Conservation (phyloP, 352 stramenopile species). For the Pythium sukuiense region DNA sequence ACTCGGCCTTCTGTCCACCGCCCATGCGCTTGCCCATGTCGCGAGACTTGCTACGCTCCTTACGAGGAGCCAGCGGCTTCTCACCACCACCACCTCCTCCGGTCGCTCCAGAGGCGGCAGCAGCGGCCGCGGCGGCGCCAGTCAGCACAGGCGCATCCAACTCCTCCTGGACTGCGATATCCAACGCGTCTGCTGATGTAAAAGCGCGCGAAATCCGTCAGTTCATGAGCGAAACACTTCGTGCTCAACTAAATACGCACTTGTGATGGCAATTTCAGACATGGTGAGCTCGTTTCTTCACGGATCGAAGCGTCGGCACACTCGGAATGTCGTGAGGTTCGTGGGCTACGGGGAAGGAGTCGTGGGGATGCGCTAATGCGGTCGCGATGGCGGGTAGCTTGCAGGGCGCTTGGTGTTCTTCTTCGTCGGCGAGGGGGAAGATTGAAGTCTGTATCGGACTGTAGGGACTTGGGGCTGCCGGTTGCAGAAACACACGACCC, state of each 20-base stretch:
- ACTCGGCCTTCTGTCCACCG: conserved; percentile 84
- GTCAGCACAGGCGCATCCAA: conserved; percentile 19
- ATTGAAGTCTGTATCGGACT: not conserved
- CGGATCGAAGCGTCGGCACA: conserved; percentile 2
- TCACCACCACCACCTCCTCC: conserved; percentile 37
- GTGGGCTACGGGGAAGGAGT: not conserved
- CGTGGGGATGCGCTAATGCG: not conserved
- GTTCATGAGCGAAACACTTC: not conserved
- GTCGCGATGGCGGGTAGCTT: not conserved
- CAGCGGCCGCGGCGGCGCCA: conserved; percentile 3
- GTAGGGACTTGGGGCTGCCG: conserved; percentile 1
- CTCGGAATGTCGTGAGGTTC: not conserved
- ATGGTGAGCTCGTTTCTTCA: not conserved
- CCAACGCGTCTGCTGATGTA: conserved; percentile 25
- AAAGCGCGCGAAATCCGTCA: conserved; percentile 1
- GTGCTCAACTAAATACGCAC: not conserved
- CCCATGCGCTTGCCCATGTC: conserved; percentile 87
- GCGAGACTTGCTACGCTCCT: conserved; percentile 85
- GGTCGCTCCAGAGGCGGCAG: not conserved
- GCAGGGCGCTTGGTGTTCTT: conserved; percentile 6
- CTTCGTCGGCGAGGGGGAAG: not conserved
- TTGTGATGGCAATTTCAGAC: conserved; percentile 6
- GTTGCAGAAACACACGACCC: conserved; percentile 37
- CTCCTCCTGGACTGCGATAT: conserved; percentile 24
- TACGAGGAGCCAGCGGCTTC: conserved; percentile 56